phyloP scores from a whole-genome alignment of 805 yeast genomes.

The Isabelozyma rhagii region DNA sequence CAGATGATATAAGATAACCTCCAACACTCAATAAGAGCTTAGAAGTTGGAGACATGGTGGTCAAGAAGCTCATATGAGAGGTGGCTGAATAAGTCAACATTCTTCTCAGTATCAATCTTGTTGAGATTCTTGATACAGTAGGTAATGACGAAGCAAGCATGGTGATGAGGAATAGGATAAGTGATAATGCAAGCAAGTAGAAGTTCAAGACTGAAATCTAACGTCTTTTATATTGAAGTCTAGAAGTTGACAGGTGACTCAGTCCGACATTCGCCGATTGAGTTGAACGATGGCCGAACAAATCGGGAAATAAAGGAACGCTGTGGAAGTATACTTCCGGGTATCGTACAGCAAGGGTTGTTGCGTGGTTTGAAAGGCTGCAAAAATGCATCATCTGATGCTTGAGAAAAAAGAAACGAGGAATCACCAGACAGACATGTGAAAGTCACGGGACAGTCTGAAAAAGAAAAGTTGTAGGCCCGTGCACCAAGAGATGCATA shows the following conservation, averaged over 20 bases:
- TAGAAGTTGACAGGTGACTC: background rate
- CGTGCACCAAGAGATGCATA: background rate
- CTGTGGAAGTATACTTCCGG: background rate
- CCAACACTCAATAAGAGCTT: slow-evolving; percentile 17
- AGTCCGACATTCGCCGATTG: background rate
- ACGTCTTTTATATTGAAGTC: background rate
- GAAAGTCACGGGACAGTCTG: background rate
- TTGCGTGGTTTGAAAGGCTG: background rate
- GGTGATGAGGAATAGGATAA: background rate
- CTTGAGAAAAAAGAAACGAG: background rate
- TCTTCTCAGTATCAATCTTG: background rate
- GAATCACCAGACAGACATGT: background rate
- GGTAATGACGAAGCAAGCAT: background rate
- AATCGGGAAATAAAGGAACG: background rate
- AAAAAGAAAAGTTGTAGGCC: background rate
- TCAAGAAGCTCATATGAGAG: background rate
- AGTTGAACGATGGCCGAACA: background rate
- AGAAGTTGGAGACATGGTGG: slow-evolving; percentile 2
- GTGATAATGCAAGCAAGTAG: background rate
- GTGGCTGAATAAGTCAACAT: background rate
- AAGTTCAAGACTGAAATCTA: background rate
- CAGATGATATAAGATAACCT: slow-evolving; percentile 21
- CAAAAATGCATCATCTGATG: background rate
- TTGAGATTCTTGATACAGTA: background rate
- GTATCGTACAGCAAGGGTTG: background rate